phyloP scores from a whole-genome alignment of 768 basidiomycete species.

The Termitomyces sp. region DNA sequence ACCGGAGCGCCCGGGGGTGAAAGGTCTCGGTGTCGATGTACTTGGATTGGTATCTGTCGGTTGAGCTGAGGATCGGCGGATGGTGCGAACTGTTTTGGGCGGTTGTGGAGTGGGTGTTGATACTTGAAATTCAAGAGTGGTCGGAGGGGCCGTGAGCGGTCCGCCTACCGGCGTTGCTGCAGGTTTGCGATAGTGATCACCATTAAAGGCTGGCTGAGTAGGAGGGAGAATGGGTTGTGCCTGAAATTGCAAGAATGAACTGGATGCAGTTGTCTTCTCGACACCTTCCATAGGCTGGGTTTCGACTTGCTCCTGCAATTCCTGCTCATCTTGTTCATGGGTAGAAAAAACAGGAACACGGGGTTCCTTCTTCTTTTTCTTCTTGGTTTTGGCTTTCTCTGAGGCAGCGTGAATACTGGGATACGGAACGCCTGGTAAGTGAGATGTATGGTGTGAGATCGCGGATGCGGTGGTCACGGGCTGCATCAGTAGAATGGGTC shows the following conservation, averaged over 20 bases:
- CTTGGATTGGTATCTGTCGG: background rate
- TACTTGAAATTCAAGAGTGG: slow-evolving; percentile 16
- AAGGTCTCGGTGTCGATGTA: background rate
- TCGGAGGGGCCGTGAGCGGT: slow-evolving; percentile 14
- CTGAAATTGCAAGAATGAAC: slow-evolving; percentile 17
- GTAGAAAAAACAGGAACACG: slow-evolving; percentile 11
- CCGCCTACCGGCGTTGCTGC: slow-evolving; percentile 9
- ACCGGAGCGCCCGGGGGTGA: slow-evolving; percentile 4
- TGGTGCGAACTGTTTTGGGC: slow-evolving; percentile 7
- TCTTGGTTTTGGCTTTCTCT: slow-evolving; percentile 19
- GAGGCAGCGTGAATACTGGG: slow-evolving; percentile 16
- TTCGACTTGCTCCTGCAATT: slow-evolving; percentile 2
- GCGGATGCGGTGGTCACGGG: slow-evolving; percentile 27
- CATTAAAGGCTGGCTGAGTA: slow-evolving; percentile 11
- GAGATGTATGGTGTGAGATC: slow-evolving; percentile 16
- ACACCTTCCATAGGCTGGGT: slow-evolving; percentile 7
- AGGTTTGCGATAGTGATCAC: slow-evolving; percentile 20
- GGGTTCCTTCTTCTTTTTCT: slow-evolving; percentile 16
- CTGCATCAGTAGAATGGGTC: slow-evolving; percentile 65
- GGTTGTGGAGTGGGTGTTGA: slow-evolving; percentile 1
- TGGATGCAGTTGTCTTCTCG: slow-evolving; percentile 6
- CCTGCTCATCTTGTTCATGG: slow-evolving; percentile 4
- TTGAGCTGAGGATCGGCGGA: slow-evolving; percentile 3
- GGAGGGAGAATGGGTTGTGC: slow-evolving; percentile 8
- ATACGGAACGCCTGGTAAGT: slow-evolving; percentile 19